These are phyloP conservation scores for Coleophoma cylindrospora DNA, from an alignment of 2,329 filamentous ascomycete genomes.

Conservation along the genomic window DNA sequence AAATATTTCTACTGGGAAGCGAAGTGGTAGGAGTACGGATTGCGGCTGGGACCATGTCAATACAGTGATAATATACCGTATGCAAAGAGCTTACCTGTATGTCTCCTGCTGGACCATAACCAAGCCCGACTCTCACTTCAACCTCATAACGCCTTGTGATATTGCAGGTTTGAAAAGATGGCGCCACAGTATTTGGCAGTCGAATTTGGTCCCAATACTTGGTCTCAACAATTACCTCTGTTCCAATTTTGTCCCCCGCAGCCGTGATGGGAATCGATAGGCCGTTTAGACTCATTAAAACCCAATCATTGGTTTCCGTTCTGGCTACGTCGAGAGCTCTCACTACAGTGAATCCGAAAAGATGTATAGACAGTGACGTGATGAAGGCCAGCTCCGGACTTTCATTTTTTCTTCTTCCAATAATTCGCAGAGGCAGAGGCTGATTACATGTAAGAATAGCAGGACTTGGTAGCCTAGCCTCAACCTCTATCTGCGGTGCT, in stretches of 20 bases:
- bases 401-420: constrained; percentile 71
- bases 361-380: constrained; percentile 72
- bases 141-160: constrained; percentile 77
- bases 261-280: constrained; percentile 67
- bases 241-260: constrained; percentile 51
- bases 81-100: constrained; percentile 19
- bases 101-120: constrained; percentile 58
- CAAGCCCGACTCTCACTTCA: constrained; percentile 74
- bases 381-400: constrained; percentile 68
- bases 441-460: constrained; percentile 86
- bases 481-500: constrained; percentile 69
- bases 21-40: constrained; percentile 71
- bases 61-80: not conserved
- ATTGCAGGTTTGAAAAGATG: constrained; percentile 86
- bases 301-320: constrained; percentile 68
- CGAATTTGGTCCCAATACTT: constrained; percentile 66
- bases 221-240: constrained; percentile 65
- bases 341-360: constrained; percentile 76
- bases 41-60: constrained; percentile 49
- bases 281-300: constrained; percentile 67
- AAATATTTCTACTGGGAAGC: constrained; percentile 75
- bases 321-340: constrained; percentile 71
- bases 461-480: constrained; percentile 78
- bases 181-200: constrained; percentile 81
- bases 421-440: constrained; percentile 72